phyloP scores from a whole-genome alignment of 306 rosid species.

The Medicago ruthenica region DNA sequence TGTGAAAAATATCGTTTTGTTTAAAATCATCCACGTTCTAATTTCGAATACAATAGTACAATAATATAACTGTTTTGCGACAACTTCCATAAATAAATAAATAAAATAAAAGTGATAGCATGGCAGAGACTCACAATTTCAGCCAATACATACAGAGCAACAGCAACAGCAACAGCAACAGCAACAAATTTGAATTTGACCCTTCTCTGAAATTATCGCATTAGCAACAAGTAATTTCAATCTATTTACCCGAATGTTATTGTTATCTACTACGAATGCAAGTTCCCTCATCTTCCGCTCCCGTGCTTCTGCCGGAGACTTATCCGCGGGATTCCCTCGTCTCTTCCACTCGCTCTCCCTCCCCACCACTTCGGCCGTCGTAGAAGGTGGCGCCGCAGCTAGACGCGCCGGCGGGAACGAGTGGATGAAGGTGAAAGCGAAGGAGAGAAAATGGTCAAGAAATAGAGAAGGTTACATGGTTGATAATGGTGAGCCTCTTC shows the following conservation, averaged over 20 bases:
- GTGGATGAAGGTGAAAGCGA: slow-evolving; percentile 65
- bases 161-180: too few relatives aligned
- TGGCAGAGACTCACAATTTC: neutral
- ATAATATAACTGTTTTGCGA: too few relatives aligned
- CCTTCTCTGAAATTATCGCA: neutral
- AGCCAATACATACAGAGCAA: neutral
- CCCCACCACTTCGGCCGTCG: slow-evolving; percentile 46
- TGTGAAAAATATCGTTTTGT: neutral
- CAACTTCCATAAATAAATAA: too few relatives aligned
- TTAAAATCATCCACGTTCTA: neutral
- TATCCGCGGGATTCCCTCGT: slow-evolving; percentile 51
- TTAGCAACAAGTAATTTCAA: neutral
- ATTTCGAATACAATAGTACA: too few relatives aligned
- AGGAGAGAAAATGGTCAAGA: slow-evolving; percentile 80
- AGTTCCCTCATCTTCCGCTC: slow-evolving; percentile 54
- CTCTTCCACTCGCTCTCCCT: slow-evolving; percentile 59
- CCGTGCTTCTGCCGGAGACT: slow-evolving; percentile 63
- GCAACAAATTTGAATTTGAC: neutral
- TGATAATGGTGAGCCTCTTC: slow-evolving; percentile 72
- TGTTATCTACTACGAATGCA: slow-evolving; percentile 65
- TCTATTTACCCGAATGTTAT: slow-evolving; percentile 60
- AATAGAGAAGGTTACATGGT: slow-evolving; percentile 74
- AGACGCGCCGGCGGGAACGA: slow-evolving; percentile 50
- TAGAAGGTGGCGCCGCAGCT: slow-evolving; percentile 46
- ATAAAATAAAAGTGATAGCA: neutral